Percentiles rank a stretch among this genome's conserved stretches.
phyloP scores from a whole-genome alignment of 345 rosid species.

The Citrus inodora region DNA sequence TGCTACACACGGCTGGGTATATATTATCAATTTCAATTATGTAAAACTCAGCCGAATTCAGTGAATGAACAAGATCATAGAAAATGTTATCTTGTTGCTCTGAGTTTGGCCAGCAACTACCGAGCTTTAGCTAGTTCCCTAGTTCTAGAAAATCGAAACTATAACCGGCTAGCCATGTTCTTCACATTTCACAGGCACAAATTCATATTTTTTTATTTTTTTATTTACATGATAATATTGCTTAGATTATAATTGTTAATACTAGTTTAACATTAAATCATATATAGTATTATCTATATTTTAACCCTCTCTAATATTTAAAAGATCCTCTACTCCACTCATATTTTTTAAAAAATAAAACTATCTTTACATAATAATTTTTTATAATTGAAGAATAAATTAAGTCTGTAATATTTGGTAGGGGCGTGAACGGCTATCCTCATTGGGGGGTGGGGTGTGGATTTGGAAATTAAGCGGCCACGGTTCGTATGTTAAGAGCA shows the following conservation, averaged over 20 bases:
- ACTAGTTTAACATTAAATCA: no score
- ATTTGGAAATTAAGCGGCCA: no score
- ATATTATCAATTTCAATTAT: background rate
- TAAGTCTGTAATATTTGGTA: no score
- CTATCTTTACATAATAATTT: no score
- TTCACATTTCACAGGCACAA: background rate
- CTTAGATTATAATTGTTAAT: no score
- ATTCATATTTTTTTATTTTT: no score
- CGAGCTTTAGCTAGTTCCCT: background rate
- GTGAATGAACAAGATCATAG: background rate
- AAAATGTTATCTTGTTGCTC: background rate
- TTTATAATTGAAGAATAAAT: no score
- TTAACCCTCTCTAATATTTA: accelerated
- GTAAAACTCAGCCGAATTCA: background rate
- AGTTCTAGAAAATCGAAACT: background rate
- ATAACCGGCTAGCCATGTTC: background rate
- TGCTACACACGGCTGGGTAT: background rate
- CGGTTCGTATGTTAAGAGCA: background rate
- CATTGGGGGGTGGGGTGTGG: no score
- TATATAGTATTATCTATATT: accelerated
- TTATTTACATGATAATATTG: no score
- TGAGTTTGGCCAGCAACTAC: background rate
- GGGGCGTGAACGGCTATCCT: accelerated
- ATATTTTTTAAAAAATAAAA: no score
- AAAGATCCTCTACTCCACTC: accelerated